A percentile compares a stretch with the other conserved stretches of the same genome.
phyloP scores from a whole-genome alignment of 108 stramenopile species.

The Cylindrotheca closterium region DNA sequence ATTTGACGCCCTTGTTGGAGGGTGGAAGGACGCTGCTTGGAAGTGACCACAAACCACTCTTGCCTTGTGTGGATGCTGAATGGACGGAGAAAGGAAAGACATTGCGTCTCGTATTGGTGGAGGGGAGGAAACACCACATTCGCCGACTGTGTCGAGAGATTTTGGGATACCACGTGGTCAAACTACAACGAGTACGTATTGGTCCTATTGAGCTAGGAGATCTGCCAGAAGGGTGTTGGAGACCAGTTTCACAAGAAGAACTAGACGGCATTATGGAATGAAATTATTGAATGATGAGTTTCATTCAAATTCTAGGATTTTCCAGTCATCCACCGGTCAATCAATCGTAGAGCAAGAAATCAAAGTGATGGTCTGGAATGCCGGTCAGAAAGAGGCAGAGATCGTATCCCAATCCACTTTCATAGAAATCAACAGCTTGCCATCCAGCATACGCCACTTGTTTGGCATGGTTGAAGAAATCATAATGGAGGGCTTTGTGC shows the following conservation, averaged over 20 bases:
- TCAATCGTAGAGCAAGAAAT: too few species aligned
- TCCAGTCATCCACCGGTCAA: too few species aligned
- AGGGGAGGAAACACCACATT: slow-evolving; percentile 80
- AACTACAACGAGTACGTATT: slow-evolving; percentile 53
- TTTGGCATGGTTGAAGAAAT: too few species aligned
- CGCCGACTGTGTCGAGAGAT: slow-evolving; percentile 75
- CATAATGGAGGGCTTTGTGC: too few species aligned
- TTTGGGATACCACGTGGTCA: slow-evolving; percentile 61
- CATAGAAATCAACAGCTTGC: too few species aligned
- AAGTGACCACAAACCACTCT: slow-evolving; percentile 44
- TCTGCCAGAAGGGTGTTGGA: slow-evolving; percentile 29
- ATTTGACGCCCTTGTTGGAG: slow-evolving; percentile 35
- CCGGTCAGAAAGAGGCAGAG: too few species aligned
- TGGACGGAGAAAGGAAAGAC: slow-evolving; percentile 43
- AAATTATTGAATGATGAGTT: too few species aligned
- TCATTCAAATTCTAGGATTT: too few species aligned
- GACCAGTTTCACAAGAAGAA: slow-evolving; percentile 26
- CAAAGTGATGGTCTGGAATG: too few species aligned
- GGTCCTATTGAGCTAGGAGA: slow-evolving; percentile 52
- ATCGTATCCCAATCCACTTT: too few species aligned
- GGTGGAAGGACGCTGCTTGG: slow-evolving; percentile 47
- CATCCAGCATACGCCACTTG: too few species aligned
- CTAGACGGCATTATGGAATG: slow-evolving; percentile 21
- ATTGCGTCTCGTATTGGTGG: slow-evolving; percentile 64
- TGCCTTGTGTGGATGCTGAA: slow-evolving; percentile 47